Conservation (phyloP, 805 yeast genomes). For the Hemisphaericaspora nanyangensis region DNA sequence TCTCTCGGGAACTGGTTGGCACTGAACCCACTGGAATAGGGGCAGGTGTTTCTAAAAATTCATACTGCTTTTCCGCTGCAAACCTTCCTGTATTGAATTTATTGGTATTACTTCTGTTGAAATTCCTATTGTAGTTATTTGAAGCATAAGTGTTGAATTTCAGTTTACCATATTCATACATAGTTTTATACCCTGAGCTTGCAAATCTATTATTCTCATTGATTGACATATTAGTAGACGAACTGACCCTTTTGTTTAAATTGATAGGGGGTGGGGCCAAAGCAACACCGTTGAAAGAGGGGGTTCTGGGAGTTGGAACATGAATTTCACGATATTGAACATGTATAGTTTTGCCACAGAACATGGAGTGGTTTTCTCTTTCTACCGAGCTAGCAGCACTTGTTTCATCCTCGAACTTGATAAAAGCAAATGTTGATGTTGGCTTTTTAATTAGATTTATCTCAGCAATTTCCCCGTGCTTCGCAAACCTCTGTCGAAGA, state of each 20-base stretch:
- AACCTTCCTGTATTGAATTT: background rate
- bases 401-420: conserved; percentile 57
- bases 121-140: conserved; percentile 8
- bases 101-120: background rate
- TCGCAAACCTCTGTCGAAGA: conserved; percentile 54
- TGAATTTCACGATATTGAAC: conserved; percentile 74
- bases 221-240: conserved; percentile 29
- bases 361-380: conserved; percentile 75
- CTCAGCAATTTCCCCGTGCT: conserved; percentile 63
- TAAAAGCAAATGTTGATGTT: conserved; percentile 64
- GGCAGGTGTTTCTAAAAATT: background rate
- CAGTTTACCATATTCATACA: conserved; percentile 1
- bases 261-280: conserved; percentile 84
- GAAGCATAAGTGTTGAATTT: conserved; percentile 13
- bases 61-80: background rate
- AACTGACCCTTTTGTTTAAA: conserved; percentile 20
- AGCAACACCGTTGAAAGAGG: conserved; percentile 26
- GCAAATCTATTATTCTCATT: background rate
- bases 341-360: conserved; percentile 71
- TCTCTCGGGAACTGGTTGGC: background rate
- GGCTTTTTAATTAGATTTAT: conserved; percentile 51
- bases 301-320: conserved; percentile 3
- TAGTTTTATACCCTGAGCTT: background rate
- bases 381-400: conserved; percentile 88
- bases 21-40: background rate